phyloP scores from a whole-genome alignment of 805 yeast species.

The Grigorovia yakushimaensis region DNA sequence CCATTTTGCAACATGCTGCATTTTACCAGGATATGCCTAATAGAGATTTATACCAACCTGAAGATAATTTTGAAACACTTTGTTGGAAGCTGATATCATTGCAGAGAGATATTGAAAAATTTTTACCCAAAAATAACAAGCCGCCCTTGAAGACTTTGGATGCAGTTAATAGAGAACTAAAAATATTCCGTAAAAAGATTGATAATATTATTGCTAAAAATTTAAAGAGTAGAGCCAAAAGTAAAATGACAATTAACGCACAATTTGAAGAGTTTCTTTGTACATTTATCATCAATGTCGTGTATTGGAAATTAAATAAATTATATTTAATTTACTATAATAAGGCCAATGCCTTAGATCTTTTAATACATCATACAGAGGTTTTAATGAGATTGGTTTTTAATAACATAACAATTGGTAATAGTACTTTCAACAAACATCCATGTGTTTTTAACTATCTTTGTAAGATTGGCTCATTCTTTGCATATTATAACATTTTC shows the following conservation, averaged over 20 bases:
- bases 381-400: slow-evolving; percentile 15
- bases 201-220: neutral
- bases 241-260: slow-evolving; percentile 10
- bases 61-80: slow-evolving; percentile 21
- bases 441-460: slow-evolving; percentile 18
- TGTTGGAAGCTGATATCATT: slow-evolving; percentile 25
- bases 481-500: slow-evolving; percentile 19
- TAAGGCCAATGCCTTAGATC: slow-evolving; percentile 11
- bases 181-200: slow-evolving; percentile 12
- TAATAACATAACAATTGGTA: slow-evolving; percentile 10
- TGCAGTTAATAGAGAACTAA: slow-evolving; percentile 17
- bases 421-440: slow-evolving; percentile 14
- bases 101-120: slow-evolving; percentile 26
- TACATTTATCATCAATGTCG: slow-evolving; percentile 11
- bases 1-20: slow-evolving; percentile 23
- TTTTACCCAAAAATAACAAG: slow-evolving; percentile 10
- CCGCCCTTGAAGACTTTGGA: slow-evolving; percentile 25
- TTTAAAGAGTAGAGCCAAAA: slow-evolving; percentile 4
- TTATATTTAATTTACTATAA: slow-evolving; percentile 17
- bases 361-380: slow-evolving; percentile 13
- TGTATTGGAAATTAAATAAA: slow-evolving; percentile 23
- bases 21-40: slow-evolving; percentile 17
- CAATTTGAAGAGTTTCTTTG: slow-evolving; percentile 19
- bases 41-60: slow-evolving; percentile 20
- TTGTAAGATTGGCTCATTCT: slow-evolving; percentile 17